Base-by-base conservation (phyloP, 805 yeast species). In the Suhomyces vadensis region DNA sequence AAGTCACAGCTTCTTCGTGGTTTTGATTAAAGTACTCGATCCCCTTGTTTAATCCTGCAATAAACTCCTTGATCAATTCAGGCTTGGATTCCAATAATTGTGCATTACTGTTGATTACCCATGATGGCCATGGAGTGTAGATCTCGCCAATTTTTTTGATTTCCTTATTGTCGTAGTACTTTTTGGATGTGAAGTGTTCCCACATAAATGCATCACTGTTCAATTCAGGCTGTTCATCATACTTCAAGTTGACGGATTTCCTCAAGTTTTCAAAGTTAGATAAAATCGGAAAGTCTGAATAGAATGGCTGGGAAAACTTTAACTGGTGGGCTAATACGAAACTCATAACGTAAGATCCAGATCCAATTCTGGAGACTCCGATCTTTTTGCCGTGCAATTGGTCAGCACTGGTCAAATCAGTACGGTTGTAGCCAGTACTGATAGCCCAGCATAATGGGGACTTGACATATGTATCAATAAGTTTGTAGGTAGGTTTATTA, bases 51-150 rank as follows among this genome's bases (percentile, higher is more conserved):
- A 89, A 67, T 1, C 82, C 83, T 2, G 60, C 54, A 39, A 82
- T 50, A 47, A 89, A 83, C 4, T 56, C 60, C 20, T 56, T 54
- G 9, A 57, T 42, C 6, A 49, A 58, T 2, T 54, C 52, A 14
- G 58, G 53, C n/a, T 57, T 54, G 4, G 50, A 22, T 5, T 59
- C 62, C 26, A 73, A 52, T 4, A 75, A 52, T n/a, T 66, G 69
- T 11, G 67, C 57, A 42, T 74, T 64, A 4, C 81, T 81, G 16
- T 81, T 79, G 39, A 89, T 74, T 11, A 88, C 91, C 97, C 97
- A 90, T 2, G 95, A 86, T 8, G 97, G 92, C 97, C 97, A 90
- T 14, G 97, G 97, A 0, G 97, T 90, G 65, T 85, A 87, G 45
- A 90, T 89, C 52, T 86, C 87, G 11, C 96, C 97, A 48, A 90